phyloP scores from a whole-genome alignment of 2,329 filamentous ascomycete genomes.

The Colletotrichum sidae region DNA sequence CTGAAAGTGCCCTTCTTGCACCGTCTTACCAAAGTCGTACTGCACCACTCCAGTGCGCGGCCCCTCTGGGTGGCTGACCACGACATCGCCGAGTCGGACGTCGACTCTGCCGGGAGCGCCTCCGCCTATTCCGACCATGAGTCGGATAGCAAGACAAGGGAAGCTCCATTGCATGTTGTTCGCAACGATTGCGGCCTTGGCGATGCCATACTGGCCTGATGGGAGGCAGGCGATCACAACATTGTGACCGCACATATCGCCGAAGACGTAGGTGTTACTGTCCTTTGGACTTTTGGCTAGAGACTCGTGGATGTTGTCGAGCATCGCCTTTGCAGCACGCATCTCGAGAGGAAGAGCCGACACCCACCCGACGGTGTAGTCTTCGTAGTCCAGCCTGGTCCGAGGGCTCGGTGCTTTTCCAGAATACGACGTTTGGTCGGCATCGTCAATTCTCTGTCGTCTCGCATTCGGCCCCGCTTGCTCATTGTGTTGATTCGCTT shows the following conservation, averaged over 20 bases:
- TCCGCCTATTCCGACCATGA: conserved; percentile 46
- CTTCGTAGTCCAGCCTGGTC: background rate
- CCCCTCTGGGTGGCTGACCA: conserved; percentile 25
- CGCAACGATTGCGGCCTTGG: background rate
- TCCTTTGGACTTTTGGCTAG: conserved; percentile 1
- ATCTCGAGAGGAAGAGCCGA: conserved; percentile 38
- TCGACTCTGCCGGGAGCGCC: conserved; percentile 43
- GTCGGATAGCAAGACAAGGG: conserved; percentile 9
- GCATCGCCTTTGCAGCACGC: conserved; percentile 37
- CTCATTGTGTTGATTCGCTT: too few relatives aligned
- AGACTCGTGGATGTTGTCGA: conserved; percentile 33
- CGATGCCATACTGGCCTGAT: conserved; percentile 18
- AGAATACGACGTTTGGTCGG: background rate
- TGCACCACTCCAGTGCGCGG: conserved; percentile 39
- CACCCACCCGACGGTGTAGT: conserved; percentile 40
- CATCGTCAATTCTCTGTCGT: too few relatives aligned
- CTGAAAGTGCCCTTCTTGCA: conserved; percentile 31
- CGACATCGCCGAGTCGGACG: conserved; percentile 43
- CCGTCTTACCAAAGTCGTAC: conserved; percentile 43
- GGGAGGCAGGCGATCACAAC: conserved; percentile 25
- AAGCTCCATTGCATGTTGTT: conserved; percentile 38
- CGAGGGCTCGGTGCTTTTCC: background rate
- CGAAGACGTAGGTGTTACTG: conserved; percentile 5
- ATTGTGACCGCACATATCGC: conserved; percentile 6
- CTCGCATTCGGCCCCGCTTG: too few relatives aligned